Evolutionary conservation across 352 stramenopile genomes (phyloP), one percentile per base, ranked within the genome.

Genomic region (Globisporangium echinulatum): DNA sequence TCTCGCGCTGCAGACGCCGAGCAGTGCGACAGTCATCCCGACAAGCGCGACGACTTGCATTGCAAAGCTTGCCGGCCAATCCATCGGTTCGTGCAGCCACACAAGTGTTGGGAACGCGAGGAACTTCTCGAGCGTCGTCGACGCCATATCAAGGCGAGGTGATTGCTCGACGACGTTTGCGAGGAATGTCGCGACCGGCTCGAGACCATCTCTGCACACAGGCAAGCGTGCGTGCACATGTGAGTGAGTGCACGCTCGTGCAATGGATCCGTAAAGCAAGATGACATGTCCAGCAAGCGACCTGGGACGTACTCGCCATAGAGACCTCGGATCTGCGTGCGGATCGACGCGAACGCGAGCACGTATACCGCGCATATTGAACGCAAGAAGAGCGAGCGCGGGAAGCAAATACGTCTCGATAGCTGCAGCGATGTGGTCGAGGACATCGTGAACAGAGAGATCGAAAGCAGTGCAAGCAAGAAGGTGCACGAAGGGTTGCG

Each of bases 281-380:
- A n/a, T 14, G 9, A 8, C 13, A 4, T 15, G 42, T n/a, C 10
- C 10, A 47, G 15, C 42, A 47, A 47, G 4, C 4, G 4, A 14
- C 42, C 6, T 25, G 51, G 62, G 7, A 85, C 83, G 39, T 76
- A 90, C 66, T 69, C 61, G 58, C 84, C 83, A 53, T 87, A 85
- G 19, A 97, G 78, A 36, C 87, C 85, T n/a, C 71, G 79, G 50
- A 87, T 87, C 72, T 97, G 87, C 7, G 68, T 49, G 49, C 79
- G 87, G 57, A 94, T 92, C 3, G 87, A 96, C 14, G 77, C 71
- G 54, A 95, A 96, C 10, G 90, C 86, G 39, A 49, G 52, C 13
- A 59, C 62, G 51, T 90, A 88, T 48, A 90, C 62, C 1, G 46
- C 58, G 47, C 71, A 85, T 54, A 87, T 51, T 7, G 61, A 64